Conservation (phyloP, 495 filamentous ascomycete species). For the Cenococcum geophilum region DNA sequence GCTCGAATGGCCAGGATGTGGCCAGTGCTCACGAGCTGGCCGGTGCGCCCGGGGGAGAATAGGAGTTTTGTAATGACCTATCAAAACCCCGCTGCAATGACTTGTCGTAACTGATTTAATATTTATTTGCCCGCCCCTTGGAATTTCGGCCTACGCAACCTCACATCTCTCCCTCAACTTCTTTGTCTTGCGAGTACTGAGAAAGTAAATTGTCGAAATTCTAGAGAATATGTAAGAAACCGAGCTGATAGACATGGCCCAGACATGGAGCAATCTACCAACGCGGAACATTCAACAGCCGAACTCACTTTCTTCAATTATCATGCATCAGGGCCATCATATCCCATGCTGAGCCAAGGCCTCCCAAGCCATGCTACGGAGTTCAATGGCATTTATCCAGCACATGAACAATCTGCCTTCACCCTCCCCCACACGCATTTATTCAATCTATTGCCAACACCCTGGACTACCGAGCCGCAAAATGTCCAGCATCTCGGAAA, state of each 20-base stretch:
- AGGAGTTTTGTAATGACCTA: slow-evolving; percentile 4
- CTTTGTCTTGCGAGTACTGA: neutral
- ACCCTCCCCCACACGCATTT: neutral
- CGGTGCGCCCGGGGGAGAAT: neutral
- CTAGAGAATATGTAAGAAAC: neutral
- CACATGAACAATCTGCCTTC: neutral
- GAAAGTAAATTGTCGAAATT: neutral
- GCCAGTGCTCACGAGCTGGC: neutral
- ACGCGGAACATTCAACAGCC: neutral
- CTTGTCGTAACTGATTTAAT: neutral
- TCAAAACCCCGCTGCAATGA: neutral
- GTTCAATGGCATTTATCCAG: neutral
- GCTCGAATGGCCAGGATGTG: no score
- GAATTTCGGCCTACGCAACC: neutral
- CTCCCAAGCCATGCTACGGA: neutral
- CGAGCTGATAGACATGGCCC: neutral
- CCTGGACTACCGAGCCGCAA: slow-evolving; percentile 2
- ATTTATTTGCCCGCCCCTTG: neutral
- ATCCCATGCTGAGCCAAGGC: neutral
- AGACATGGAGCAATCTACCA: neutral
- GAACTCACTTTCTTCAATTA: neutral
- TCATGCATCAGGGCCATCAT: neutral
- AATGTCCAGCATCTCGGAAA: slow-evolving; percentile 3
- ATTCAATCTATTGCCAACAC: slow-evolving; percentile 1
- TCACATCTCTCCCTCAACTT: neutral